These are phyloP conservation scores for Podospora sp. DNA, from an alignment of 495 filamentous ascomycete genomes.

Conservation along the genomic window DNA sequence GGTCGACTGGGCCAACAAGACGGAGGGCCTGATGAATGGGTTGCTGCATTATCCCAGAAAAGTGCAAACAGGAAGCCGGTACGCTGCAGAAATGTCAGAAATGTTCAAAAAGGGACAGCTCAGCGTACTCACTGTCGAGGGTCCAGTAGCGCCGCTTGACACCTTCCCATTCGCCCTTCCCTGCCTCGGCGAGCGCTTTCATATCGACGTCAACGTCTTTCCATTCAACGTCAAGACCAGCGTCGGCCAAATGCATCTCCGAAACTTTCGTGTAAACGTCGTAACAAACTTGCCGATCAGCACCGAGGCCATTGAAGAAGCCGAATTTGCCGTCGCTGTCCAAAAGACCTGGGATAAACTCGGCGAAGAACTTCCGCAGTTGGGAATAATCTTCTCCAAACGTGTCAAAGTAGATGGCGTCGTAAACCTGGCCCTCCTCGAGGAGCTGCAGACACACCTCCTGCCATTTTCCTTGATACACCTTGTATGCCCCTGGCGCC, in stretches of 20 bases:
- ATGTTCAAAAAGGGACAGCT: not conserved
- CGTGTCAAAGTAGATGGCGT: constrained; percentile 97
- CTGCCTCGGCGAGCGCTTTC: constrained; percentile 50
- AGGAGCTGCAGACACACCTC: constrained; percentile 74
- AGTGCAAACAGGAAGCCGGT: constrained; percentile 57
- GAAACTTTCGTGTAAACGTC: constrained; percentile 93
- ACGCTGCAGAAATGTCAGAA: constrained; percentile 38
- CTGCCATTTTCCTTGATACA: constrained; percentile 74
- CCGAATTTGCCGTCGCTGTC: constrained; percentile 75
- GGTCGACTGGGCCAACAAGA: not conserved
- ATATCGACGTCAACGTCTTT: constrained; percentile 73
- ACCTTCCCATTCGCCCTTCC: constrained; percentile 75
- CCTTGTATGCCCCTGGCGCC: constrained; percentile 45
- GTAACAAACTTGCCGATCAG: constrained; percentile 88
- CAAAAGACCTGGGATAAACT: constrained; percentile 79
- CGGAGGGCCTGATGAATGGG: not conserved
- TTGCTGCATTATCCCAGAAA: constrained; percentile 57
- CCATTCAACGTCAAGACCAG: constrained; percentile 89
- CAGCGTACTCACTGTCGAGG: constrained; percentile 59
- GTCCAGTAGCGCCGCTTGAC: constrained; percentile 88
- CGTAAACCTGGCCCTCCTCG: constrained; percentile 70
- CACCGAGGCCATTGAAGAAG: constrained; percentile 95
- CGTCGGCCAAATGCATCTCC: constrained; percentile 90
- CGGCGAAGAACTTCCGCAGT: constrained; percentile 83
- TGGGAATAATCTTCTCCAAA: constrained; percentile 91